Evolutionary conservation across 805 yeast species (phyloP), one percentile per base, ranked within the genome.

Genomic region (Candida sithepensis): DNA sequence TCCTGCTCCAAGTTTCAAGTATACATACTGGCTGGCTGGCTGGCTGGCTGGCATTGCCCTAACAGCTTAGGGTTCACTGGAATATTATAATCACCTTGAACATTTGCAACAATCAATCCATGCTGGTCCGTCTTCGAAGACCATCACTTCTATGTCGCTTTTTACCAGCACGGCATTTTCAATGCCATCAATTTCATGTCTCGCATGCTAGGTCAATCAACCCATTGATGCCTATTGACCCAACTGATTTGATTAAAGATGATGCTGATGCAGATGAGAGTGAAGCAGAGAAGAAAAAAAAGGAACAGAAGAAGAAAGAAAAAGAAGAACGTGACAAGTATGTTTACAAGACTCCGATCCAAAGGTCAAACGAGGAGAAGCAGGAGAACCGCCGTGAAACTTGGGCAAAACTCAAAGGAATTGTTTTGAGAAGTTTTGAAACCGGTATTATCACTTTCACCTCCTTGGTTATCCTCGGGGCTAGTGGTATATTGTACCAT

Each of bases 401-500:
- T 14, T 58, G 55, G 54, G 45, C 48, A 3, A 47, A 44, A 22
- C 18, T 53, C 7, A 47, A 41, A 8, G 21, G 24, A 2, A 32
- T 72, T 22, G 39, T 61, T 0, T 54, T 65, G 46, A 82, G 79
- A 56, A 74, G 81, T 48, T 50, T 76, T 4, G 94, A 87, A 60
- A 81, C 94, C 0, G 81, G 83, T 0, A 81, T 87, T 2, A 80
- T 87, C 40, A 85, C 91, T 16, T 69, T 85, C 41, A 80, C 88
- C 14, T 82, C 91, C 2, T 64, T 87, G 32, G 73, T 80, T 2
- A 79, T 87, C 33, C 71, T 88, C 16, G 92, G 87, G 0, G 66
- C 80, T 2, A 85, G 92, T 2, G 96, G 96, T 2, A 59, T 79
- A n/a, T 56, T 77, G 13, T 87, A 87, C 61, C 96, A 87, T 60